phyloP scores from a whole-genome alignment of 192 early-diverging fungal species.

The Geranomyces michiganensis region DNA sequence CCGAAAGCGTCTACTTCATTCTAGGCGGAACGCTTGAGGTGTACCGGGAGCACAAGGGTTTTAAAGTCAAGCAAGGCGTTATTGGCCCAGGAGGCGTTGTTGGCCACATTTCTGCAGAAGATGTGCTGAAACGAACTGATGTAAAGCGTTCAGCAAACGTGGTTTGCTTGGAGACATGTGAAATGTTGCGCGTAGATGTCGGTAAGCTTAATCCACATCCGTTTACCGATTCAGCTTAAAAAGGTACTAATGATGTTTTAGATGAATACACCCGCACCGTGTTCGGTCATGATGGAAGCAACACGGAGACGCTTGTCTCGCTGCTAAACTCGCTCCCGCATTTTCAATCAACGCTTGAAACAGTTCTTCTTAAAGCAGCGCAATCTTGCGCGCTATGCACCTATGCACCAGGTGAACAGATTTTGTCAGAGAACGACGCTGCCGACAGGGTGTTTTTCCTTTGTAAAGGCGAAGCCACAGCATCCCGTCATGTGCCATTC shows the following conservation, averaged over 20 bases:
- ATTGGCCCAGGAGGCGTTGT: slow-evolving; percentile 12
- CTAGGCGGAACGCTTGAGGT: slow-evolving; percentile 18
- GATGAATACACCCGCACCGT: slow-evolving; percentile 29
- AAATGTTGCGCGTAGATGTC: slow-evolving; percentile 29
- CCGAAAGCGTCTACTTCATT: slow-evolving; percentile 30
- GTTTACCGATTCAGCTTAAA: too few relatives aligned
- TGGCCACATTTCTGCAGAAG: slow-evolving; percentile 3
- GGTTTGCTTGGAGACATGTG: slow-evolving; percentile 23
- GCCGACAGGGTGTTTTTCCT: slow-evolving; percentile 22
- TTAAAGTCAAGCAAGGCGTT: slow-evolving; percentile 25
- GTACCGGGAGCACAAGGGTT: slow-evolving; percentile 23
- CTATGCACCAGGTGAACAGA: slow-evolving; percentile 7
- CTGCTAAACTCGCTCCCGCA: slow-evolving; percentile 17
- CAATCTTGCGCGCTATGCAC: slow-evolving; percentile 15
- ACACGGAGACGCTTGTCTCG: slow-evolving; percentile 13
- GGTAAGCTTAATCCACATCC: too few relatives aligned
- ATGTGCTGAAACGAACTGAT: not conserved
- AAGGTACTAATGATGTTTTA: not conserved
- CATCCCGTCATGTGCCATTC: slow-evolving; percentile 9
- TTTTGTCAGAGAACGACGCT: slow-evolving; percentile 12
- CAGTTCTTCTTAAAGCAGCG: slow-evolving; percentile 24
- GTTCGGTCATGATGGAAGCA: slow-evolving; percentile 28
- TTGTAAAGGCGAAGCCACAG: slow-evolving; percentile 18
- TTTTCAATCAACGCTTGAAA: slow-evolving; percentile 20
- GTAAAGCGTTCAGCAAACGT: slow-evolving; percentile 13